Conservation (phyloP, 805 yeast genomes). For the Ogataea parapolymorpha region DNA sequence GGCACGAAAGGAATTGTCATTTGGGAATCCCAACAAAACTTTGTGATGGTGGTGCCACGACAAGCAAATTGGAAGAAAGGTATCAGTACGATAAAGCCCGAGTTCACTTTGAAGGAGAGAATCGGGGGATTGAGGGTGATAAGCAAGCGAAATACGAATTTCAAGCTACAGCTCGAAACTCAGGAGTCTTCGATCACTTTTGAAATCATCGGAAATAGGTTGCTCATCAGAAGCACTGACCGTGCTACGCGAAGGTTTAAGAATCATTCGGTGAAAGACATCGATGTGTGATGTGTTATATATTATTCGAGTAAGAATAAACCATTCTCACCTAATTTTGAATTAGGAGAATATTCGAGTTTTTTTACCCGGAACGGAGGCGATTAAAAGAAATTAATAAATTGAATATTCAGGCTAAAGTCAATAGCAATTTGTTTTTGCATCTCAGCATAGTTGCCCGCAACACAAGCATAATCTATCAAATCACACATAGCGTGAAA, state of each 20-base stretch:
- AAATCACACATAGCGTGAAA: not conserved
- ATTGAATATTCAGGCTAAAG: not conserved
- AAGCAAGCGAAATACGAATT: constrained; percentile 65
- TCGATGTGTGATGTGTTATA: constrained; percentile 5
- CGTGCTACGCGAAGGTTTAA: constrained; percentile 84
- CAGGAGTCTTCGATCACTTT: constrained; percentile 47
- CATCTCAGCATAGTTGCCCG: not conserved
- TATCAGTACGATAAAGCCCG: constrained; percentile 14
- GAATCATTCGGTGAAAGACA: constrained; percentile 55
- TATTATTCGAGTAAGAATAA: too few relatives aligned
- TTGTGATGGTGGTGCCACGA: constrained; percentile 56
- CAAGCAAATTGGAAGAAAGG: constrained; percentile 36
- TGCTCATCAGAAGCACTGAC: constrained; percentile 72
- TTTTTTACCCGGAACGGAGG: not conserved
- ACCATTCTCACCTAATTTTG: too few relatives aligned
- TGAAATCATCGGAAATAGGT: constrained; percentile 73
- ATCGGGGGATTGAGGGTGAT: constrained; percentile 66
- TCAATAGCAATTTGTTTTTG: not conserved
- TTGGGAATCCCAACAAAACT: constrained; percentile 78
- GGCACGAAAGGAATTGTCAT: constrained; percentile 74
- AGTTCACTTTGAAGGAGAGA: constrained; percentile 25
- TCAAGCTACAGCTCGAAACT: constrained; percentile 47
- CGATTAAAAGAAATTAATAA: not conserved
- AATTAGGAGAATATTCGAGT: too few relatives aligned
- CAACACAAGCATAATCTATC: too few relatives aligned